Evolutionary conservation across 495 filamentous ascomycete species (phyloP).

Genomic region (Margaritispora aquatica): DNA sequence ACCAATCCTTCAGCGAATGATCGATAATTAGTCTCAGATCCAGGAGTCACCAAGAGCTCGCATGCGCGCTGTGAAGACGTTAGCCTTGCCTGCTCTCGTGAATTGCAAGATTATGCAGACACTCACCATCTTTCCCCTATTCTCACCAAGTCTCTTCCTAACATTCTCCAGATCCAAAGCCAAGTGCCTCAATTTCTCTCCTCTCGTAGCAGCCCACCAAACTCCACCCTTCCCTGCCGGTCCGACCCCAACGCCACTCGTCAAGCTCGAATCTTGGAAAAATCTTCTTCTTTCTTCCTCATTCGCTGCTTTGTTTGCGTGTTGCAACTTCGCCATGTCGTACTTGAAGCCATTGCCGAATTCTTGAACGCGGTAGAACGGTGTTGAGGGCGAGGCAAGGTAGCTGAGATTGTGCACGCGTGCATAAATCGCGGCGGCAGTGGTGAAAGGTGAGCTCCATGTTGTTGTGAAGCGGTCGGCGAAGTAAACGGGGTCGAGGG

Average conservation of each 20-base stretch:
- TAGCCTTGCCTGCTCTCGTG: background rate
- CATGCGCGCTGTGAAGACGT: too few species aligned
- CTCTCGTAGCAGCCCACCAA: background rate
- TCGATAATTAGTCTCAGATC: too few species aligned
- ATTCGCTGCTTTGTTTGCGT: background rate
- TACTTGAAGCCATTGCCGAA: background rate
- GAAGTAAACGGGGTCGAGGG: background rate
- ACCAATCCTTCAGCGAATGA: background rate
- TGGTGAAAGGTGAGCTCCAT: background rate
- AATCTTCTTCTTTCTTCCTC: background rate
- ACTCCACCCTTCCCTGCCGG: background rate
- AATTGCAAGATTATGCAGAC: background rate
- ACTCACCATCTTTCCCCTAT: background rate
- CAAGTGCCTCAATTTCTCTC: background rate
- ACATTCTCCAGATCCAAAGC: background rate
- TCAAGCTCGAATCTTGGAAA: background rate
- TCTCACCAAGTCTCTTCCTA: background rate
- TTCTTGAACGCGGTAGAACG: background rate
- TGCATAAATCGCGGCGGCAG: background rate
- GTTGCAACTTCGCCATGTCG: background rate
- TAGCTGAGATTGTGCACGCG: background rate
- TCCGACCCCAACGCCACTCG: background rate
- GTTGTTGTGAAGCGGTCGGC: background rate
- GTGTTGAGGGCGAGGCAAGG: background rate
- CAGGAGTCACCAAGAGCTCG: too few species aligned